These are phyloP conservation scores for Boletus vinaceobasis DNA, from an alignment of 768 basidiomycete genomes.

Conservation along the genomic window DNA sequence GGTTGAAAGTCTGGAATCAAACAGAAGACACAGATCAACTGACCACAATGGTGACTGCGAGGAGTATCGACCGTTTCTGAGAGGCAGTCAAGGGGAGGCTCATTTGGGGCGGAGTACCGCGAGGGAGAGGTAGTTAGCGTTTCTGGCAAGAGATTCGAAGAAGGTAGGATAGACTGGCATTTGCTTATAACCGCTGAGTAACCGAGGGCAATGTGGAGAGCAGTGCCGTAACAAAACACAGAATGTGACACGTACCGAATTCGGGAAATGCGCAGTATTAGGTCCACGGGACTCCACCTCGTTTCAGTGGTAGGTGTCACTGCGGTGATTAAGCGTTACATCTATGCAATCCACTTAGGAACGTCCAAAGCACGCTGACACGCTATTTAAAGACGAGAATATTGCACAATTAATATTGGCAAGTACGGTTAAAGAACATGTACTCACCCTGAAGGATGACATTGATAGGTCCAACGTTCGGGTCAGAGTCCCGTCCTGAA, in stretches of 20 bases:
- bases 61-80: conserved; percentile 29
- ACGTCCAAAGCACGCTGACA: neutral
- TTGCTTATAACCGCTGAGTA: neutral
- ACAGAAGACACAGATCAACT: neutral
- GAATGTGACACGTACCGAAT: too few species aligned
- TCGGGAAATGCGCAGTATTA: neutral
- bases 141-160: neutral
- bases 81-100: conserved; percentile 25
- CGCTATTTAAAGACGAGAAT: neutral
- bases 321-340: neutral
- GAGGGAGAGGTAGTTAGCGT: neutral
- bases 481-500: too few species aligned
- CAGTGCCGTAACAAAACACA: too few species aligned
- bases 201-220: neutral
- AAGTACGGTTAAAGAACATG: too few species aligned
- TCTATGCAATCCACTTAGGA: neutral
- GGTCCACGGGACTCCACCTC: too few species aligned
- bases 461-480: too few species aligned
- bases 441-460: too few species aligned
- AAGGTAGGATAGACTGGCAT: neutral
- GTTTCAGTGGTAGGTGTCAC: neutral
- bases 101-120: conserved; percentile 10
- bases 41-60: conserved; percentile 27
- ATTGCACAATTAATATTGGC: neutral
- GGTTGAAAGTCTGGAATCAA: neutral